These are phyloP conservation scores for Periconia digitata DNA, from an alignment of 2,329 filamentous ascomycete species.

Conservation along the genomic window DNA sequence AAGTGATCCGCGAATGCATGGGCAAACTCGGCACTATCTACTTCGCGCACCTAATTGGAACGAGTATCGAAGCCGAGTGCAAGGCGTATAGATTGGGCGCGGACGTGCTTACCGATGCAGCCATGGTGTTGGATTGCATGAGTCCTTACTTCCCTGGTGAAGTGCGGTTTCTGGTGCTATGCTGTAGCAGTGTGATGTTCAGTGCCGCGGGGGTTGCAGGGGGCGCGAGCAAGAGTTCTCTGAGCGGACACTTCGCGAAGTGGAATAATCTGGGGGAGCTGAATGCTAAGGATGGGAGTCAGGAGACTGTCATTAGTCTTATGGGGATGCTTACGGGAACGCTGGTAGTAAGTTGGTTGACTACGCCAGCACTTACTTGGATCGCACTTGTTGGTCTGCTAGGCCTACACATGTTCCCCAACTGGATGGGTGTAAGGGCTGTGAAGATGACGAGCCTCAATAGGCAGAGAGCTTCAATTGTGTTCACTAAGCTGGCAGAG, in stretches of 20 bases:
- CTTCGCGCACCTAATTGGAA: background rate
- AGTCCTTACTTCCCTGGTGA: background rate
- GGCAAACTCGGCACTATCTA: constrained; percentile 1
- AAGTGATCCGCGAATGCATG: constrained; percentile 4
- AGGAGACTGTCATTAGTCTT: background rate
- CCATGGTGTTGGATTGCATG: background rate
- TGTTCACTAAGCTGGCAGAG: background rate
- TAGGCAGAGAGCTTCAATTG: background rate
- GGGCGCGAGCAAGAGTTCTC: background rate
- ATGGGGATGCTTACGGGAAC: background rate
- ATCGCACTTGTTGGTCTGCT: background rate
- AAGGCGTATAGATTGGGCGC: background rate
- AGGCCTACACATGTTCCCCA: background rate
- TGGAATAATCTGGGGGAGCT: constrained; percentile 1
- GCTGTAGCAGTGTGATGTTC: background rate
- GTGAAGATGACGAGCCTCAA: background rate
- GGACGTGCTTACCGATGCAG: background rate
- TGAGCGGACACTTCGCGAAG: constrained; percentile 1
- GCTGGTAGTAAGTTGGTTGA: background rate
- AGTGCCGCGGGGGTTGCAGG: background rate
- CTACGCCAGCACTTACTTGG: background rate
- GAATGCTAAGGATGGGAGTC: background rate
- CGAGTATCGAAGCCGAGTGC: background rate
- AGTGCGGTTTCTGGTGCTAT: background rate
- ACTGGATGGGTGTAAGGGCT: background rate